Conservation (phyloP, 768 basidiomycete species). For the Russula vinacea region DNA sequence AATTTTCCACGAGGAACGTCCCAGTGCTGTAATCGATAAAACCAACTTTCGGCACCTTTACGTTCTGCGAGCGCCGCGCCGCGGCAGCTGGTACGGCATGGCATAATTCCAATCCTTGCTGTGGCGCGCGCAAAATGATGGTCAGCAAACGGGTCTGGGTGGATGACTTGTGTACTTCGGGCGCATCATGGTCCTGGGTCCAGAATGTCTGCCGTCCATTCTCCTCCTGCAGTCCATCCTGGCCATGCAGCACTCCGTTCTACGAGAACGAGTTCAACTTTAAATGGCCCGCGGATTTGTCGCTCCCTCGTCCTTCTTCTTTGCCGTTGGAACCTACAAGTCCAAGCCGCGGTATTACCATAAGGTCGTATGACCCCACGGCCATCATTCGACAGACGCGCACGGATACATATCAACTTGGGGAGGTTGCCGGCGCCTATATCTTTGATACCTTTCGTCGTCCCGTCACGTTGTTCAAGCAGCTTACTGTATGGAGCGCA, state of each 20-base stretch:
- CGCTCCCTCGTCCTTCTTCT: neutral
- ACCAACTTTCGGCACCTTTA: neutral
- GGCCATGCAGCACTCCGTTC: neutral
- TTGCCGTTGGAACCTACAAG: too few relatives aligned
- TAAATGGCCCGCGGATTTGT: conserved; percentile 8
- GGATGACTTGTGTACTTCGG: neutral
- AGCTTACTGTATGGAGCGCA: too few relatives aligned
- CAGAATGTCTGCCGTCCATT: neutral
- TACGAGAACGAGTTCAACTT: neutral
- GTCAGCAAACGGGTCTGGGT: neutral
- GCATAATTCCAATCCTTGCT: neutral
- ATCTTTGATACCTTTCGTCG: too few relatives aligned
- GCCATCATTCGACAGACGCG: too few relatives aligned
- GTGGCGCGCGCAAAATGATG: neutral
- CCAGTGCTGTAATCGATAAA: neutral
- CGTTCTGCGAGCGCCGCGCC: neutral
- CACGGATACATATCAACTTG: too few relatives aligned
- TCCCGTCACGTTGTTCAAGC: too few relatives aligned
- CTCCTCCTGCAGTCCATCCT: neutral
- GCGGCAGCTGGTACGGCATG: too few relatives aligned
- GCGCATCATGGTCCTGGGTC: neutral
- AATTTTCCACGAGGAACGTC: neutral
- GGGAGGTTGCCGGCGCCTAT: too few relatives aligned
- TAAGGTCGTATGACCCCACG: neutral
- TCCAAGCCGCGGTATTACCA: neutral